Percentiles rank a stretch among this genome's conserved stretches.
Conservation (phyloP, 1,284 basidiomycete genomes). For the Hypsizygus ulmarius region DNA sequence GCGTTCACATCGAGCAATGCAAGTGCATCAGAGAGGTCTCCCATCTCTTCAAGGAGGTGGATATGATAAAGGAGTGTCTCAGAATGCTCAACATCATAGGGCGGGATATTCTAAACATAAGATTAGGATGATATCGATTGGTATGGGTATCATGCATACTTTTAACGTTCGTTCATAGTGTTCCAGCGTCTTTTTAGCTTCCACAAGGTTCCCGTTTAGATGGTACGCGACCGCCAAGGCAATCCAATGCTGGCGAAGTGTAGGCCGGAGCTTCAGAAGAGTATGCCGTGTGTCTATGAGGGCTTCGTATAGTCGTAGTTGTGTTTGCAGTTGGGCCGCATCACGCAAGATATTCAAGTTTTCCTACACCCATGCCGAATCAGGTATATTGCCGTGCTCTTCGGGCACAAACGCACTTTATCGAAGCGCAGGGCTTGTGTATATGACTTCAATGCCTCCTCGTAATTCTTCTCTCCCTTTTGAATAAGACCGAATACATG, state of each 20-base stretch:
- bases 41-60: constrained; percentile 74
- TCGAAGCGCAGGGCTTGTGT: constrained; percentile 84
- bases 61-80: constrained; percentile 87
- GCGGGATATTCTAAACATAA: constrained; percentile 59
- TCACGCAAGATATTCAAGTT: constrained; percentile 94
- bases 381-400: constrained; percentile 12
- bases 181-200: constrained; percentile 75
- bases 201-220: constrained; percentile 72
- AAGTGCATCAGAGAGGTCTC: constrained; percentile 62
- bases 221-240: constrained; percentile 88
- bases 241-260: constrained; percentile 88
- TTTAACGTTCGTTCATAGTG: constrained; percentile 64
- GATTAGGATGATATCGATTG: neutral
- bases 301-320: constrained; percentile 81
- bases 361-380: constrained; percentile 51
- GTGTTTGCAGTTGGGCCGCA: constrained; percentile 86
- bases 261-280: constrained; percentile 80
- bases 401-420: constrained; percentile 55
- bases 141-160: constrained; percentile 35
- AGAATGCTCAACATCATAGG: constrained; percentile 82
- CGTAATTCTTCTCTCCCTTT: constrained; percentile 89
- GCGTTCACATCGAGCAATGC: constrained; percentile 63
- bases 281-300: constrained; percentile 84
- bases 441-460: constrained; percentile 85
- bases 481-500: constrained; percentile 95